A percentile compares a stretch with the other conserved stretches of the same genome.
phyloP scores from a whole-genome alignment of 352 stramenopile genomes.

The Phytophthora vignae region DNA sequence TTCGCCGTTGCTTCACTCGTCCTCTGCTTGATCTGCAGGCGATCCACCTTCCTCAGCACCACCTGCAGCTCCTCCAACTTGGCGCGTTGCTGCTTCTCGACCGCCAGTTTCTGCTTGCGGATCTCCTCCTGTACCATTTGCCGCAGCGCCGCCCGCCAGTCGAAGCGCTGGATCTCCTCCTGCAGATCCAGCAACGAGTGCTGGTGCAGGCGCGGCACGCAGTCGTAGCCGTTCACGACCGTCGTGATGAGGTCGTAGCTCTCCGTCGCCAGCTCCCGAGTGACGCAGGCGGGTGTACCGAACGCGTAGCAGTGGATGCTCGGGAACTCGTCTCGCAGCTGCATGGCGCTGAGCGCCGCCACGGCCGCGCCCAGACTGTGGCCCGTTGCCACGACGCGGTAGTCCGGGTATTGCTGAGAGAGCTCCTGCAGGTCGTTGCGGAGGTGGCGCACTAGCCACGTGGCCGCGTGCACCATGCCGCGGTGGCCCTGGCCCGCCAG shows the following conservation, averaged over 20 bases:
- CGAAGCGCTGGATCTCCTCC: conserved; percentile 68
- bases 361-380: conserved; percentile 80
- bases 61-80: conserved; percentile 57
- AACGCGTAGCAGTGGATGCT: conserved; percentile 72
- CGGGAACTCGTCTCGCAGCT: conserved; percentile 52
- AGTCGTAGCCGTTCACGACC: conserved; percentile 85
- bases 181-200: conserved; percentile 76
- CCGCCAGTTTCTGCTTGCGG: conserved; percentile 55
- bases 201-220: conserved; percentile 80
- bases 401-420: conserved; percentile 52
- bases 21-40: conserved; percentile 54
- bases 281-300: conserved; percentile 78
- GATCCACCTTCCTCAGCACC: conserved; percentile 51
- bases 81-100: conserved; percentile 57
- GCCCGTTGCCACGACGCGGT: conserved; percentile 66
- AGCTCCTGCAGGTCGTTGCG: conserved; percentile 57
- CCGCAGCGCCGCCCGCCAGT: conserved; percentile 69
- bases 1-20: conserved; percentile 54
- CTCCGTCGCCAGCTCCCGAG: conserved; percentile 55
- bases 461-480: conserved; percentile 81
- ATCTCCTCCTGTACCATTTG: conserved; percentile 69
- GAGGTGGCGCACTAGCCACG: conserved; percentile 73
- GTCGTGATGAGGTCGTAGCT: conserved; percentile 73
- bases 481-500: conserved; percentile 72
- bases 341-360: conserved; percentile 70